Base-by-base conservation (phyloP, 2,329 filamentous ascomycete genomes). In the Fusarium proliferatum region DNA sequence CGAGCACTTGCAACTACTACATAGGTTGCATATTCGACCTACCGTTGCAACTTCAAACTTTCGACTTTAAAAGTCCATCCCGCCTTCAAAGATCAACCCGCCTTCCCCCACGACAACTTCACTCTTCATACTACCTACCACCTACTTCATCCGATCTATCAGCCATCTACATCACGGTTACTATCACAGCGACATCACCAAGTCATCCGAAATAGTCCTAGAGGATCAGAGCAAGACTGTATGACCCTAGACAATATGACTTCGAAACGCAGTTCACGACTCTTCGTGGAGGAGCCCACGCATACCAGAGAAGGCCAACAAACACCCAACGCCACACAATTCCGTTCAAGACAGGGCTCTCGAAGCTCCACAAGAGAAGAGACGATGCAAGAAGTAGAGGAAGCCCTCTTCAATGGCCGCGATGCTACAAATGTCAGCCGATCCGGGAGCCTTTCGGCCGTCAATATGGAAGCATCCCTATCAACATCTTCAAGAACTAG, bases 311-410 rank as follows among this genome's bases (percentile, higher is more conserved):
- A 75, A 38, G 49, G 56, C 19, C 62, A 76, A 15, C 43, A 66
- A 52, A 67, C 39, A 26, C 53, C 67, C 19, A 65, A 19, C 41
- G 34, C 71, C 10, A 72, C 76, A 4, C 73, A 79, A 6, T 79
- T 76, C 51, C 72, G 77, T 48, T 79, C 79, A 43, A 74, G 79
- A 62, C 77, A 77, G 34, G 79, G 74, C 49, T 82, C 80, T 5
- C 77, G 77, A 43, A 79, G 75, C 67, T 77, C 79, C 10, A 60
- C 73, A 39, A 77, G 67, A 45, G 80, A 82, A 41, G 80, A 80
- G 38, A 51, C 70, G 53, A 57, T 76, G 36, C 72, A 77, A 39
- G 79, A 80, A 26, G 33, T 70, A 30, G 79, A 79, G 41, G 79
- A 80, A 11, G 72, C 60, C n/a, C 72, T 75, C 34, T 65, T 61